Percentiles rank a stretch among this genome's conserved stretches.
Evolutionary conservation across 2,329 filamentous ascomycete genomes (phyloP).

Genomic region (Davidsoniella eucalypti): DNA sequence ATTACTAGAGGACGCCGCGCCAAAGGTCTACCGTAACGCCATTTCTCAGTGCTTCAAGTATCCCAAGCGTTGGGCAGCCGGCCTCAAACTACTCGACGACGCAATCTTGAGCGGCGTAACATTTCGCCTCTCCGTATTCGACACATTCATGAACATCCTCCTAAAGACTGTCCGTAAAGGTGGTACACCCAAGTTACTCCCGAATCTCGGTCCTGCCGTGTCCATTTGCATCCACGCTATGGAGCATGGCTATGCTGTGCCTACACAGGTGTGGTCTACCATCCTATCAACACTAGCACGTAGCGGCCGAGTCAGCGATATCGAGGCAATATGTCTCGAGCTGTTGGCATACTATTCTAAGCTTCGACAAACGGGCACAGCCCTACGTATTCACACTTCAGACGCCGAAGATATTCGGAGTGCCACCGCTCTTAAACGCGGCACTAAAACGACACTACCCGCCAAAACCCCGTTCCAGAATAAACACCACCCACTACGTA

Average conservation of each 20-base stretch:
- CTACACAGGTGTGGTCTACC: conserved; percentile 3
- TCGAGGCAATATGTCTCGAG: conserved; percentile 1
- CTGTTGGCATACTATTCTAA: not conserved
- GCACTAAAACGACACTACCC: conserved; percentile 2
- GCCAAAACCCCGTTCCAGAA: conserved; percentile 3
- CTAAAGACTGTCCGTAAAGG: not conserved
- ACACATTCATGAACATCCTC: conserved; percentile 4
- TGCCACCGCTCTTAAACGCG: not conserved
- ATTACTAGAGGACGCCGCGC: conserved; percentile 14
- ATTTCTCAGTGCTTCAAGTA: conserved; percentile 18
- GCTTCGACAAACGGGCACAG: not conserved
- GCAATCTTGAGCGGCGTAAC: not conserved
- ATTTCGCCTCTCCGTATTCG: conserved; percentile 6
- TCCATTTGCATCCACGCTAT: conserved; percentile 4
- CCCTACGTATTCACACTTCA: conserved; percentile 8
- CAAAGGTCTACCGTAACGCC: conserved; percentile 14
- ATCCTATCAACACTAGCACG: conserved; percentile 4
- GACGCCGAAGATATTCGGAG: conserved; percentile 8
- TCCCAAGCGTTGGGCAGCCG: conserved; percentile 18
- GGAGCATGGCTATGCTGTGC: conserved; percentile 7
- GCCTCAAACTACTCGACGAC: conserved; percentile 7
- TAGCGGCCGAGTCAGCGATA: not conserved
- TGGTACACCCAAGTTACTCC: too few species aligned
- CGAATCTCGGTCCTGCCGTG: not conserved
- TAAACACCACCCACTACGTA: conserved; percentile 8